A percentile compares a stretch with the other conserved stretches of the same genome.
phyloP scores from a whole-genome alignment of 768 basidiomycete genomes.

The Leccinum aurantiacum region DNA sequence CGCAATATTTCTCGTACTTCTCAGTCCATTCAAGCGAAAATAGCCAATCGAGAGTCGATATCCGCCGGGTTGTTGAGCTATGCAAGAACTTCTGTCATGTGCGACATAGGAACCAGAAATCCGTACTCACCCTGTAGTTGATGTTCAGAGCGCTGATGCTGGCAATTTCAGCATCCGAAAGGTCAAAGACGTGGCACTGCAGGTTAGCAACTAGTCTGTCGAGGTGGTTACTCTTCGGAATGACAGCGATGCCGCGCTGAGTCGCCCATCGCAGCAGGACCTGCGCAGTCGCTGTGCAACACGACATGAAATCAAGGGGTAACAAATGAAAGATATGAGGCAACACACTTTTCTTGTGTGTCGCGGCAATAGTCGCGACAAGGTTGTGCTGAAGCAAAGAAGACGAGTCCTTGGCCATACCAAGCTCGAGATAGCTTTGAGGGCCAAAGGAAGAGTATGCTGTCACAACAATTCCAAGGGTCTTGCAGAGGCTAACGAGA shows the following conservation, averaged over 20 bases:
- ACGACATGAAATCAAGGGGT: not conserved
- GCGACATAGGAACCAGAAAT: not conserved
- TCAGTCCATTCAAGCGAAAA: conserved; percentile 56
- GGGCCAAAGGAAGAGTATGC: conserved; percentile 59
- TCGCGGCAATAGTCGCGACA: conserved; percentile 45
- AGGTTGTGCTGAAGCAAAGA: conserved; percentile 53
- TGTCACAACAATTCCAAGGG: conserved; percentile 49
- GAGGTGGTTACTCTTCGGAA: conserved; percentile 65
- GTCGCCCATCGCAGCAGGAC: conserved; percentile 79
- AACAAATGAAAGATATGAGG: not conserved
- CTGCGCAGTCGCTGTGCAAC: conserved; percentile 47
- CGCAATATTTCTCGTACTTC: not conserved
- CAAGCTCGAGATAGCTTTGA: conserved; percentile 63
- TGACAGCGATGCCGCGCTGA: conserved; percentile 69
- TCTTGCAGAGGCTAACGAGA: conserved; percentile 44
- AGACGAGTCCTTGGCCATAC: conserved; percentile 49
- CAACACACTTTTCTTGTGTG: conserved; percentile 52
- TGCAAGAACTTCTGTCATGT: conserved; percentile 5
- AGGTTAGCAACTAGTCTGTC: conserved; percentile 46
- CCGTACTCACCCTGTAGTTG: conserved; percentile 54
- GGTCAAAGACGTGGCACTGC: conserved; percentile 44
- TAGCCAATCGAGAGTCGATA: conserved; percentile 62
- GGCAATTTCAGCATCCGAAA: conserved; percentile 58
- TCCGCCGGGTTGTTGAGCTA: conserved; percentile 72
- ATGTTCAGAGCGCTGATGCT: conserved; percentile 59